A percentile compares a stretch with the other conserved stretches of the same genome.
These are phyloP conservation scores for Albugo candida DNA, from an alignment of 352 stramenopile species.

Conservation along the genomic window DNA sequence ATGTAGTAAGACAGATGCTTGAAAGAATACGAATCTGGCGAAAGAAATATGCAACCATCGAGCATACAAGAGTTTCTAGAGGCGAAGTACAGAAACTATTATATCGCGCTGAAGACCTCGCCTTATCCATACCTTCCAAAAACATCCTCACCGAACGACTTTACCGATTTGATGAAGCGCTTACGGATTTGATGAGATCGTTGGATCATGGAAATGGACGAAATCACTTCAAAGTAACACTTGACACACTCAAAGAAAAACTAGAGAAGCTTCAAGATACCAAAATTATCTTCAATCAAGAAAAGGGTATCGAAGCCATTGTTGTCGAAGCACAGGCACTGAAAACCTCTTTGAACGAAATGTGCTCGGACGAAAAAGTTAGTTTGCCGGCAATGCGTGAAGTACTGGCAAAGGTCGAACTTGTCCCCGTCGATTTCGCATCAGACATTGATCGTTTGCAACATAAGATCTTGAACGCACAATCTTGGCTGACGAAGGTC, in stretches of 20 bases:
- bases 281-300: conserved; percentile 42
- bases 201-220: conserved; percentile 39
- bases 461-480: conserved; percentile 64
- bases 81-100: conserved; percentile 25
- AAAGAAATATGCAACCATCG: conserved; percentile 15
- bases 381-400: conserved; percentile 64
- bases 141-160: conserved; percentile 19
- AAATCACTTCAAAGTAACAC: conserved; percentile 35
- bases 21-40: conserved; percentile 15
- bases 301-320: conserved; percentile 19
- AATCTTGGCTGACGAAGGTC: conserved; percentile 70
- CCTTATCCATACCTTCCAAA: conserved; percentile 22
- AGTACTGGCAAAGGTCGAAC: conserved; percentile 54
- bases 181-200: conserved; percentile 39
- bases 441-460: conserved; percentile 60
- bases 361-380: conserved; percentile 65
- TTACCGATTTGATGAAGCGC: conserved; percentile 26
- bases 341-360: conserved; percentile 33
- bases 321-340: conserved; percentile 44
- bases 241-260: conserved; percentile 10
- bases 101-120: conserved; percentile 36
- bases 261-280: conserved; percentile 22
- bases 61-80: conserved; percentile 18
- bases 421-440: conserved; percentile 76
- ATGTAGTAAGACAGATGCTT: no score